phyloP scores from a whole-genome alignment of 1,139 yeast species.

The Debaryomycetaceae sp. region DNA sequence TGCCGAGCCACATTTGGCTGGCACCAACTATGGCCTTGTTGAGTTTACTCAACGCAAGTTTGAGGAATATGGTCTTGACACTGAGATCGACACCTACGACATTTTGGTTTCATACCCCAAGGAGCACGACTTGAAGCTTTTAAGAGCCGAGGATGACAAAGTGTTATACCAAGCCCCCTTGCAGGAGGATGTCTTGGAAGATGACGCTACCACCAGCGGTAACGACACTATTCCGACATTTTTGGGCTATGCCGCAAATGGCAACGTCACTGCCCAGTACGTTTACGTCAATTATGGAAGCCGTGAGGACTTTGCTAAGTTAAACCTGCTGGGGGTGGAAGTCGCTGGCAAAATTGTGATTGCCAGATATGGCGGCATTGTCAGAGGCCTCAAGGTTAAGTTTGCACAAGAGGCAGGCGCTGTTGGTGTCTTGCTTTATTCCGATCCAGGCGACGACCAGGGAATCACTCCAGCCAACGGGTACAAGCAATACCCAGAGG shows the following conservation, averaged over 20 bases:
- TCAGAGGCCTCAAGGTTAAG: constrained; percentile 44
- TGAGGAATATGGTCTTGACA: constrained; percentile 54
- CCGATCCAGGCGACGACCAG: constrained; percentile 43
- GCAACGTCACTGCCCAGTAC: constrained; percentile 43
- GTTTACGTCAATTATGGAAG: constrained; percentile 43
- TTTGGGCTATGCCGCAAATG: constrained; percentile 45
- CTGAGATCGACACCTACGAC: constrained; percentile 53
- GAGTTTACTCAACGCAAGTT: constrained; percentile 63
- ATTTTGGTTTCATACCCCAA: constrained; percentile 52
- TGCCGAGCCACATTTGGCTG: constrained; percentile 65
- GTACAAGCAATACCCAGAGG: constrained; percentile 39
- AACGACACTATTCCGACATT: constrained; percentile 43
- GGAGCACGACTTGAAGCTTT: constrained; percentile 41
- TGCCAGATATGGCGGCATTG: constrained; percentile 37
- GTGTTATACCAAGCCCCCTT: constrained; percentile 59
- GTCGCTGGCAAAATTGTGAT: constrained; percentile 41
- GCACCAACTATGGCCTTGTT: constrained; percentile 59
- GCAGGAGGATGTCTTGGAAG: constrained; percentile 64
- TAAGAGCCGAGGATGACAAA: constrained; percentile 24
- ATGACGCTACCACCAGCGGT: constrained; percentile 62
- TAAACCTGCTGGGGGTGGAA: constrained; percentile 30
- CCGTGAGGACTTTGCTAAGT: constrained; percentile 30
- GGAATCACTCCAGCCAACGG: constrained; percentile 44
- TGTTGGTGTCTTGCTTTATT: constrained; percentile 37
- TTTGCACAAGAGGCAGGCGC: constrained; percentile 49